Base-by-base conservation (phyloP, 2,329 filamentous ascomycete species). In the Colletotrichum orchidophilum region DNA sequence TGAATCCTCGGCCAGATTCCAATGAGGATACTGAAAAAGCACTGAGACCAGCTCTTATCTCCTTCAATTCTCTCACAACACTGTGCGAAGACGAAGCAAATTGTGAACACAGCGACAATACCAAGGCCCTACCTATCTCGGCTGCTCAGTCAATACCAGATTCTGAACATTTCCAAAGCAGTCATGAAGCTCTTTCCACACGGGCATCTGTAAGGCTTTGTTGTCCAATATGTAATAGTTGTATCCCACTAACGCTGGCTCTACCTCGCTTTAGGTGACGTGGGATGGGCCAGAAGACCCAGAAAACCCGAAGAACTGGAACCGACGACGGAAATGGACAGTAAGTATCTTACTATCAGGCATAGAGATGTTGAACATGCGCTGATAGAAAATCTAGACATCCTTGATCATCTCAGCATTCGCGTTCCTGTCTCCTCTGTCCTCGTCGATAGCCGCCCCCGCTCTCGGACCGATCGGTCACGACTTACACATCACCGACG, bases 361-460 rank as follows among this genome's bases (percentile, higher is more conserved):
- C 4, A 5, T 11, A 8, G 11, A 26, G 5, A 26, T 13, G 13
- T 52, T 26, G 12, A 21, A 8, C 39, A 46, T 13, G 4, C 9
- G 13, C 33, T 60, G 3, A 49, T n/a, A 3, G 6, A 11, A 24
- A 26, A 9, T 4, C 18, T 8, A 71, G 63, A 71, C n/a, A 80
- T 83, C 31, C 81, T 81, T 86, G 39, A 82, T 84, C 8, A 82
- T 88, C 33, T 86, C 85, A 0, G 78, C 78, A 21, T 88, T 87
- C 73, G 86, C 85, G 1, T 86, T 88, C 70, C 84, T 88, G 55
- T 86, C 85, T 0, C 86, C 87, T 0, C 81, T 88, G 1, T 85
- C 85, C 2, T 86, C 85, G 3, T 84, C 85, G 3, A 87, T 88
- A 59, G 78, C 77, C 21, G 80, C 80, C 21, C 79, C 80, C 9